These are phyloP conservation scores for Skeletonema potamos DNA, from an alignment of 108 stramenopile genomes.

Conservation along the genomic window DNA sequence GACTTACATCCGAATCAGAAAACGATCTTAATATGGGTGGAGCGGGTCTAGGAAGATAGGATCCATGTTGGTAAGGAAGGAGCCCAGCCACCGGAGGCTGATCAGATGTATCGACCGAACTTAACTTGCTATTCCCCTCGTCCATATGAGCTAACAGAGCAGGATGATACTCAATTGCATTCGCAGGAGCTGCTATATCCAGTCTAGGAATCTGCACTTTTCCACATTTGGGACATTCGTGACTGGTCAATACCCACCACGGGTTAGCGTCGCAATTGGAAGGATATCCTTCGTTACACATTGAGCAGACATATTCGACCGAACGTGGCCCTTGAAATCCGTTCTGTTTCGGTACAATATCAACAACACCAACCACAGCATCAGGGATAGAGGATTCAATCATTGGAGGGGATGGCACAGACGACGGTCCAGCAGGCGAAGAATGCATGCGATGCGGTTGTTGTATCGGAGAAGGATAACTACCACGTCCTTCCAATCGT, in stretches of 20 bases:
- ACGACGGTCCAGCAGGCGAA: not conserved
- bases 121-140: conserved; percentile 43
- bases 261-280: conserved; percentile 77
- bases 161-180: conserved; percentile 90
- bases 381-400: conserved; percentile 8
- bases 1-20: conserved; percentile 70
- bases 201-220: conserved; percentile 85
- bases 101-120: conserved; percentile 7
- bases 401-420: not conserved
- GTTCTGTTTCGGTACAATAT: conserved; percentile 40
- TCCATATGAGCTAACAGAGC: conserved; percentile 81
- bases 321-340: conserved; percentile 47
- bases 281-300: conserved; percentile 80
- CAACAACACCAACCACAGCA: not conserved
- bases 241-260: conserved; percentile 82
- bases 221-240: conserved; percentile 86
- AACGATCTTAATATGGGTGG: not conserved
- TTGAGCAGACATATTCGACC: conserved; percentile 83
- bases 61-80: not conserved
- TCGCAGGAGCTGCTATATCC: conserved; percentile 82
- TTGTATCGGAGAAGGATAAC: not conserved
- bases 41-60: conserved; percentile 11
- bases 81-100: not conserved
- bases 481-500: conserved; percentile 16
- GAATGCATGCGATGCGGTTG: not conserved